Evolutionary conservation across 805 yeast genomes (phyloP), one percentile per base, ranked within the genome.

Genomic region (Torulaspora indica): DNA sequence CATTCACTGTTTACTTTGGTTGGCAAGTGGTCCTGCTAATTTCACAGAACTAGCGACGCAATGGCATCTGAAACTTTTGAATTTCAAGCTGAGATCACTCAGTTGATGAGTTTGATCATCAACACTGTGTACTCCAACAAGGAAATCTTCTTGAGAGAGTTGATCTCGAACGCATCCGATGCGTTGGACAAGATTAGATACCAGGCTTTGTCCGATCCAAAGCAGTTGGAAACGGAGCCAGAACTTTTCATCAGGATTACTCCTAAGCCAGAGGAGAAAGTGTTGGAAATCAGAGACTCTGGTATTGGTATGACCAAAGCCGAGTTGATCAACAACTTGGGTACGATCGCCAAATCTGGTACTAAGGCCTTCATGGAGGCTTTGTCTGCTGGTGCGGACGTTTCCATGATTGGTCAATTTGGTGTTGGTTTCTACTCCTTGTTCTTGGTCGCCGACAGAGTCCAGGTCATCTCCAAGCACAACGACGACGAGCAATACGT

Each of bases 281-380:
- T 91, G 50, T 78, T 93, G 66, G 98, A 93, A 75, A 85, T 93
- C 70, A 89, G 98, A 77, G 99, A 93, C 72, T 81, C 98, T 49
- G 99, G 99, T 90, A 88, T 93, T 63, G 99, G 99, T 90, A 89
- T 93, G 96, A 93, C 99, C 75, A 93, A 93, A 78, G 95, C 96
- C 58, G 99, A 93, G 69, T 79, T 93, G 69, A 91, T 93, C 66
- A 93, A 95, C 83, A 93, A 93, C 78, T 85, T 93, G 73, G 99
- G 99, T 84, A 93, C 98, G 57, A 93, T 93, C 69, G 99, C 99
- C 68, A 93, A 93, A 77, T 93, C 99, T 57, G 99, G 99, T 76
- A 93, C 99, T 62, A 93, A 93, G 78, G 88, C 95, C 60, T 93
- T 93, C 73, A 93, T 93, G 98, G 98, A 93, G 77, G 98, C 98